Base-by-base conservation (phyloP, 2,329 filamentous ascomycete species). In the Hypoxylon rubiginosum region DNA sequence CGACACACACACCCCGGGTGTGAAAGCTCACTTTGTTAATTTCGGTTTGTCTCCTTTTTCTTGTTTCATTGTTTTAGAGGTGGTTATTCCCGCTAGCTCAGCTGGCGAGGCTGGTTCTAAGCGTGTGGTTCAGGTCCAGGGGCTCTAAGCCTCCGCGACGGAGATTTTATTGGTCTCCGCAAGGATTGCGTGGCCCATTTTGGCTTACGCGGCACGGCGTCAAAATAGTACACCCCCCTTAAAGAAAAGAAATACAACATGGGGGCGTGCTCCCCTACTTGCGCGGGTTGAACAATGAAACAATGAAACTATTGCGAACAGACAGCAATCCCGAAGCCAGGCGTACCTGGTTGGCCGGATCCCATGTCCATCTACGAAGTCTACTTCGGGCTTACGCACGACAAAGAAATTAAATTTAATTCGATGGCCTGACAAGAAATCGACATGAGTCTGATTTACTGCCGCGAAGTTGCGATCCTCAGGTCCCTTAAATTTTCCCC, bases 121-220 rank as follows among this genome's bases (percentile, higher is more conserved):
- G 28, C 3, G 36, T 10, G 32, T 11, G 32, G 21, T 24, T 48
- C 3, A 48, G 21, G 24, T 17, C 19, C 21, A 24, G 9, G 41
- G 9, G 41, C 41, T n/a, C 36, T 13, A 39, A n/a, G 15, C 39
- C 21, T 24, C 19, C 45, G 21, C 21, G 21, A 26, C 21, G 45
- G 45, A 48, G 11, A 48, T 50, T 50, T 30, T 13, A 54, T 54
- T 55, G 55, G 41, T 52, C 54, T 46, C 59, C 55, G 59, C 55
- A 63, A 19, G 64, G 41, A 59, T 66, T 66, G 59, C 64, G 64
- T 45, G 64, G 64, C 59, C 51, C 1, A 10, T 39, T 39, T 39
- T 4, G 34, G 34, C 43, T 54, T 61, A 57, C 53, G 54, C 54
- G 50, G 58, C 55, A 21, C 41, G 45, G 45, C 34, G 43, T 28